phyloP scores from a whole-genome alignment of 306 rosid species.

The Phaseolus lunatus region DNA sequence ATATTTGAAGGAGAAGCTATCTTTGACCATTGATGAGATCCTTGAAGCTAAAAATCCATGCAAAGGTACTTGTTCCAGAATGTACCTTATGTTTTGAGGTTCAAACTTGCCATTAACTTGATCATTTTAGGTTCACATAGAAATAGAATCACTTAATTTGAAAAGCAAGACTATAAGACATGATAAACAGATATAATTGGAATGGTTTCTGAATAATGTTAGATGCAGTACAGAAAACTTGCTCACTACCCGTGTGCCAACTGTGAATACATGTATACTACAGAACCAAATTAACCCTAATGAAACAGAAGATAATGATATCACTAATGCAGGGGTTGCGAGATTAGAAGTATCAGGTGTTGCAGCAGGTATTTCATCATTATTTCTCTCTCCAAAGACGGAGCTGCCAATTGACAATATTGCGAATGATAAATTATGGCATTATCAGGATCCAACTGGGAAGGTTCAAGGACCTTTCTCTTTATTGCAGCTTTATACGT shows the following conservation, averaged over 20 bases:
- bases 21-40: conserved; percentile 80
- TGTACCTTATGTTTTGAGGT: conserved; percentile 44
- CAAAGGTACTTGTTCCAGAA: conserved; percentile 50
- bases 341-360: conserved; percentile 48
- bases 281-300: conserved; percentile 45
- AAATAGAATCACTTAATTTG: conserved; percentile 50
- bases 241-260: conserved; percentile 42
- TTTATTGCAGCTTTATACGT: conserved; percentile 65
- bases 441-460: conserved; percentile 82
- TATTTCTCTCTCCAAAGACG: conserved; percentile 49
- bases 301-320: conserved; percentile 44
- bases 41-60: conserved; percentile 77
- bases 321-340: conserved; percentile 46
- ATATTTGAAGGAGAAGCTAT: conserved; percentile 68
- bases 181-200: conserved; percentile 11
- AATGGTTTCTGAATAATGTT: conserved; percentile 45
- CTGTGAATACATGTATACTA: conserved; percentile 38
- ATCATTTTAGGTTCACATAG: conserved; percentile 54
- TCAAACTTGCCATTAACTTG: conserved; percentile 48
- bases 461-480: conserved; percentile 83
- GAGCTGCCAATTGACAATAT: conserved; percentile 50
- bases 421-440: conserved; percentile 64
- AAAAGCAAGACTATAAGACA: conserved; percentile 47
- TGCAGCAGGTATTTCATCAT: conserved; percentile 48
- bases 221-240: conserved; percentile 46